Base-by-base conservation (phyloP, 768 basidiomycete genomes). In the Strobilomyces echinocephalus region DNA sequence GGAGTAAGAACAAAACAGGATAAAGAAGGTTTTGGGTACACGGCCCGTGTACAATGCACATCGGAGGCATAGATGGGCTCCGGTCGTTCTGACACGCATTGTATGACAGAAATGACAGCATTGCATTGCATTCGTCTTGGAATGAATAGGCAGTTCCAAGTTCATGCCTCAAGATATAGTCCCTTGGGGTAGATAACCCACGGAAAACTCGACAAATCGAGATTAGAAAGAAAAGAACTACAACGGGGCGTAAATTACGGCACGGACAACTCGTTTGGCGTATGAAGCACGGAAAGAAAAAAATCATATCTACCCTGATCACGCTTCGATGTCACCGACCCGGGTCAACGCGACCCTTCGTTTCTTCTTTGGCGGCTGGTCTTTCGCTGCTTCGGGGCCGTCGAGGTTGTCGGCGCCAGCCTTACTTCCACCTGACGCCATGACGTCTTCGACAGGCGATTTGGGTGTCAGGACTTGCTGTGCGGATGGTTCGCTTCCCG, bases 321-420 rank as follows among this genome's bases (percentile, higher is more conserved):
- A 73, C 41, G 63, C 52, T 41, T 51, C 72, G 48, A 84, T 57
- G 69, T 87, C 87, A 20, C 82, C 80, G 3, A 91, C 79, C 18
- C 78, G 76, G 11, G 85, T 90, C 61, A 91, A 74, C 34, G 81
- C 87, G n/a, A 91, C 82, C 21, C 90, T 77, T 52, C 90, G 78
- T 70, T 90, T 92, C 72, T 93, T 92, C 79, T 89, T 93, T 7
- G 87, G 86, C 3, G 87, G 90, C 55, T 82, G 84, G 2, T 56
- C 66, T 36, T 50, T 65, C 5, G 63, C 56, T 28, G 62, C 67
- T 20, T 66, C 72, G 14, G 53, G 15, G 20, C 16, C 26, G 1
- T 5, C 49, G 2, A 44, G 45, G 47, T 47, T 62, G 26, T 60
- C 58, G 8, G 49, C 35, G 28, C 36, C 21, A 46, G 46, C 6